Base-by-base conservation (phyloP, 2,329 filamentous ascomycete species). In the Thermothelomyces thermophilus region DNA sequence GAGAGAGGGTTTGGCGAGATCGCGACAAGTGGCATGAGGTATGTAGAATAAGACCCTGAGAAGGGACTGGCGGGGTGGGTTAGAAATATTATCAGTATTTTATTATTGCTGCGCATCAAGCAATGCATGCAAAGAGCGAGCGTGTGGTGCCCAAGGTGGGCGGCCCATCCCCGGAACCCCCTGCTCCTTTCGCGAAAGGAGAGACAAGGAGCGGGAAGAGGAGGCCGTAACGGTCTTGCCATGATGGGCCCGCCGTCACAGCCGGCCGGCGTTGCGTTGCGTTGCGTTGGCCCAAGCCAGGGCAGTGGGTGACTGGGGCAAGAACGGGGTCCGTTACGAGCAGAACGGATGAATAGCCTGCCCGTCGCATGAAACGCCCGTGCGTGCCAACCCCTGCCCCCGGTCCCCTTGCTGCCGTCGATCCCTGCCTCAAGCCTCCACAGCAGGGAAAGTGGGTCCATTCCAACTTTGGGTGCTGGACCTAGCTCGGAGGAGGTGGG, bases 171-270 rank as follows among this genome's bases (percentile, higher is more conserved):
- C 35, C 6, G 36, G 42, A 35, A 36, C 37, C 30, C 26, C 11
- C 37, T 48, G 44, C 33, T 40, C 19, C 19, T 41, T 13, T 16
- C 16, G 17, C n/a, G 41, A 22, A 34, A 8, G 5, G 26, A 33
- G 14, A 35, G 22, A 39, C 11, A 34, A 22, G 20, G 30, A 37
- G 14, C 22, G 53, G 43, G 44, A 54, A 53, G 50, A 39, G 17
- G n/a, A 34, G 14, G 20, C 46, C 42, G 47, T 48, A 56, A 57
- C 53, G 56, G 53, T 45, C 55, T n/a, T 51, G 51, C 53, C 44
- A 37, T 34, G 49, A 55, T 39, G 41, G 51, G 41, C 47, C 51
- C 48, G 42, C 54, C 48, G 40, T 54, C 43, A 35, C 37, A 26
- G 11, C 40, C 43, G 46, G 41, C 46, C 50, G 53, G 24, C 33